Base-by-base conservation (phyloP, 495 filamentous ascomycete species). In the Penicillium simplicissimum region DNA sequence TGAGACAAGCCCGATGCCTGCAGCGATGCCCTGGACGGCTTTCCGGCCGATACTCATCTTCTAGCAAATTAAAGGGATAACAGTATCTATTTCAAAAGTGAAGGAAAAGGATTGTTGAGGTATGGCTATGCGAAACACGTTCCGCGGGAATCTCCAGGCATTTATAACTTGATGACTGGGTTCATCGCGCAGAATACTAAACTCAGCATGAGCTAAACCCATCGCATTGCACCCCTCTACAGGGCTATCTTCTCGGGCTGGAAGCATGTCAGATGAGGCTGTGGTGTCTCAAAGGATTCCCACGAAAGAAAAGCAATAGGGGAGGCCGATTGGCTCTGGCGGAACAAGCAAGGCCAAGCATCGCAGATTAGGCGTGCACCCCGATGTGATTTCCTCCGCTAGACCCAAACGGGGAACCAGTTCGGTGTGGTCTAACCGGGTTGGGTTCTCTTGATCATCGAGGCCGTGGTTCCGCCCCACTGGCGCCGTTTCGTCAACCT, bases 1-100 rank as follows among this genome's bases (percentile, higher is more conserved):
- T 8, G 77, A 73, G 23, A 77, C 81, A 5, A 82, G 75, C n/a
- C 81, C 82, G 45, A 85, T 79, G 13, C 82, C 80, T 21, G 68
- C 64, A n/a, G 67, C 71, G 23, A 74, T 19, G 40, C 65, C 63
- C 43, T 63, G 55, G 1, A 73, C 37, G 54, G 62, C 62, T 55
- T 67, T 69, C 1, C 58, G 58, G 15, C 49, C 49, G 14, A 52
- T 31, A 4, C 25, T 31, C 9, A 47, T 15, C 21, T 25, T 5
- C 8, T 17, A 33, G 25, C 0, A 25, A 7, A 52, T 17, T 52
- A 34, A 25, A 34, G 13, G 0, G 8, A 17, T 42, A 0, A n/a
- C 5, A 42, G 15, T 1, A 4, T 17, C 0, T 14, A 6, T 17
- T 15, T 17, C 8, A 17, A 42, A 4, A 42, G 38, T 17, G 8